These are phyloP conservation scores for Yamadazyma songkhlaensis DNA, from an alignment of 1,139 yeast species.

Conservation along the genomic window DNA sequence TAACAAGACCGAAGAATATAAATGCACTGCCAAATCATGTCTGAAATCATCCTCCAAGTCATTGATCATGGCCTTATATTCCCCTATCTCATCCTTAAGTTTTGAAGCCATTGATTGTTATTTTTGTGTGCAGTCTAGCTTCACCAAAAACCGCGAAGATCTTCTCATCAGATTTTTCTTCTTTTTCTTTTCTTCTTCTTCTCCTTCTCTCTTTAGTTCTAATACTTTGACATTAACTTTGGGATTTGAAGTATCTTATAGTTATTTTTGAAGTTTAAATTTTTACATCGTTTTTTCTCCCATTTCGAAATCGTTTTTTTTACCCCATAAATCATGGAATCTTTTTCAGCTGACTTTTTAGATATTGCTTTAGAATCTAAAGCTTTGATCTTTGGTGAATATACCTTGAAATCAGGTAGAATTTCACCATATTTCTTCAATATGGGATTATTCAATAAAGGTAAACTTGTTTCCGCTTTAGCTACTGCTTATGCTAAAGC, in stretches of 20 bases:
- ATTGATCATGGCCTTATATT: constrained; percentile 23
- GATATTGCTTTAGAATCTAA: constrained; percentile 77
- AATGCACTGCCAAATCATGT: constrained; percentile 49
- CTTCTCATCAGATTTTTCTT: constrained; percentile 7
- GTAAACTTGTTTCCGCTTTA: constrained; percentile 69
- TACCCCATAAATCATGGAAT: constrained; percentile 16
- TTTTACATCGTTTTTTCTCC: neutral
- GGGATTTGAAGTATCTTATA: too few species aligned
- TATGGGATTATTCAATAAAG: constrained; percentile 84
- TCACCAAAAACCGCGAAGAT: neutral
- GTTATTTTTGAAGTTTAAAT: neutral
- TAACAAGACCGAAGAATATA: constrained; percentile 45
- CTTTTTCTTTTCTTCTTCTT: constrained; percentile 7
- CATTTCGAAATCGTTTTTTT: neutral
- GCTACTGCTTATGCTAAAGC: constrained; percentile 90
- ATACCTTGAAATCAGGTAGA: constrained; percentile 90
- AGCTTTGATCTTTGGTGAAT: constrained; percentile 83
- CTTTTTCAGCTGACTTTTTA: constrained; percentile 65
- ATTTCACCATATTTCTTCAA: constrained; percentile 96
- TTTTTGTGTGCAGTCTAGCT: constrained; percentile 1
- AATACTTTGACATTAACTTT: neutral
- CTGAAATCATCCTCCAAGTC: constrained; percentile 42
- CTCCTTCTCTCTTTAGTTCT: neutral
- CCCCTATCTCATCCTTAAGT: constrained; percentile 4
- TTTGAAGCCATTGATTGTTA: neutral